phyloP scores from a whole-genome alignment of 2,329 filamentous ascomycete species.

The Chaetomiaceae sp. region DNA sequence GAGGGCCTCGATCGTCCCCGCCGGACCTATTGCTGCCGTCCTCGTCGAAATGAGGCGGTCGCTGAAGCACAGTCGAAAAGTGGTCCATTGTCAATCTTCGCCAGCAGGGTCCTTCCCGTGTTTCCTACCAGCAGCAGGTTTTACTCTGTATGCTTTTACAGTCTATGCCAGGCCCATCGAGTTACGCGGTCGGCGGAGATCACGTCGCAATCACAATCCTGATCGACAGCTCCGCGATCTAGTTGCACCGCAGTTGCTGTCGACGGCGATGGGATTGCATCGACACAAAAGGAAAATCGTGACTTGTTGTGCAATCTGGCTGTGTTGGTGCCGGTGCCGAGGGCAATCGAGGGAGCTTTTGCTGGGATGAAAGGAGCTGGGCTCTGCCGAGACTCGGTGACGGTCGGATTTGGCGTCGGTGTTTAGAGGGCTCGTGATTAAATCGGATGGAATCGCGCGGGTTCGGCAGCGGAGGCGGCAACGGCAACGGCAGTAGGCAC shows the following conservation, averaged over 20 bases:
- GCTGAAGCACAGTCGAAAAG: constrained; percentile 49
- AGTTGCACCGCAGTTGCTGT: neutral
- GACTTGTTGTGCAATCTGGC: neutral
- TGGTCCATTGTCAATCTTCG: constrained; percentile 44
- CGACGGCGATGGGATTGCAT: neutral
- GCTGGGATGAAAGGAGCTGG: too few relatives aligned
- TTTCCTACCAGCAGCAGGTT: constrained; percentile 10
- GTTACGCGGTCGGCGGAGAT: constrained; percentile 14
- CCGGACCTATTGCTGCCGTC: constrained; percentile 35
- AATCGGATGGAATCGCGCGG: constrained; percentile 16
- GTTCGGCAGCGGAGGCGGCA: neutral
- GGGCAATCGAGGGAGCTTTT: too few relatives aligned
- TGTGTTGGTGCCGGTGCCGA: constrained; percentile 4
- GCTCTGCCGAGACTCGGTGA: too few relatives aligned
- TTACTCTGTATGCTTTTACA: constrained; percentile 22
- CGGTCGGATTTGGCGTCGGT: too few relatives aligned
- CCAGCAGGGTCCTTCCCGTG: too few relatives aligned
- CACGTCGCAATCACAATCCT: constrained; percentile 10
- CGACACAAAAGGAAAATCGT: neutral
- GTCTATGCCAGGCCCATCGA: constrained; percentile 25
- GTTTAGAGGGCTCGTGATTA: neutral
- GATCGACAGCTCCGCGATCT: constrained; percentile 1
- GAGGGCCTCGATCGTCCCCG: constrained; percentile 34
- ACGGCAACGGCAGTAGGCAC: neutral
- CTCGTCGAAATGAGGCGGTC: constrained; percentile 36